Evolutionary conservation across 164 flowering plant genomes (phyloP).

Genomic region (Vitis riparia): DNA sequence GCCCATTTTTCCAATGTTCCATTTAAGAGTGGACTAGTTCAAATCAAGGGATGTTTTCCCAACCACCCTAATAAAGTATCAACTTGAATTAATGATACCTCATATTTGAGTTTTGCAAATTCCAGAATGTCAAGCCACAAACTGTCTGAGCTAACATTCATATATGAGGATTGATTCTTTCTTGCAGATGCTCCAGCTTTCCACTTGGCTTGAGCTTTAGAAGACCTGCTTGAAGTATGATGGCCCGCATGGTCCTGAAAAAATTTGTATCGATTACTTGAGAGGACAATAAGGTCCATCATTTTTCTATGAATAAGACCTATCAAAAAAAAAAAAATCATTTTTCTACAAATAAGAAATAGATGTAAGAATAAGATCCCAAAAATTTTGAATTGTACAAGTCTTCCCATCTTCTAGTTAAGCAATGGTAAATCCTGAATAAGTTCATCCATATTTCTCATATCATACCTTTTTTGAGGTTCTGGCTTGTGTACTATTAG

Average conservation of each 20-base stretch:
- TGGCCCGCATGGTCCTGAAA: constrained; percentile 54
- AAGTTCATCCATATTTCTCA: background rate
- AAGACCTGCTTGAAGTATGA: constrained; percentile 49
- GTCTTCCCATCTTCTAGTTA: too few species aligned
- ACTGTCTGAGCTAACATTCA: constrained; percentile 53
- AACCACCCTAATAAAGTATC: background rate
- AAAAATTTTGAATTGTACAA: too few species aligned
- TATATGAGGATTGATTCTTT: constrained; percentile 50
- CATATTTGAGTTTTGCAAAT: constrained; percentile 82
- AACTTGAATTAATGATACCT: constrained; percentile 47
- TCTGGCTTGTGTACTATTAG: constrained; percentile 33
- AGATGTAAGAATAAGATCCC: background rate
- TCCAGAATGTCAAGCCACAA: constrained; percentile 87
- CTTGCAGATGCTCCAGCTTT: constrained; percentile 42
- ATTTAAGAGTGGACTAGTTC: too few species aligned
- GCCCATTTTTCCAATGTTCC: too few species aligned
- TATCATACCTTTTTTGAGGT: constrained; percentile 64
- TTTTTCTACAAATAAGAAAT: background rate
- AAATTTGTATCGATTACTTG: too few species aligned
- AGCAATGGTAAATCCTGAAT: background rate
- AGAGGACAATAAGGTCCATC: too few species aligned
- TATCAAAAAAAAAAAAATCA: background rate
- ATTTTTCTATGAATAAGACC: too few species aligned
- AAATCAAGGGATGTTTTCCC: too few species aligned
- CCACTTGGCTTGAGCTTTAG: constrained; percentile 49